phyloP scores from a whole-genome alignment of 2,329 filamentous ascomycete species.

The Paecilomyces formosus region DNA sequence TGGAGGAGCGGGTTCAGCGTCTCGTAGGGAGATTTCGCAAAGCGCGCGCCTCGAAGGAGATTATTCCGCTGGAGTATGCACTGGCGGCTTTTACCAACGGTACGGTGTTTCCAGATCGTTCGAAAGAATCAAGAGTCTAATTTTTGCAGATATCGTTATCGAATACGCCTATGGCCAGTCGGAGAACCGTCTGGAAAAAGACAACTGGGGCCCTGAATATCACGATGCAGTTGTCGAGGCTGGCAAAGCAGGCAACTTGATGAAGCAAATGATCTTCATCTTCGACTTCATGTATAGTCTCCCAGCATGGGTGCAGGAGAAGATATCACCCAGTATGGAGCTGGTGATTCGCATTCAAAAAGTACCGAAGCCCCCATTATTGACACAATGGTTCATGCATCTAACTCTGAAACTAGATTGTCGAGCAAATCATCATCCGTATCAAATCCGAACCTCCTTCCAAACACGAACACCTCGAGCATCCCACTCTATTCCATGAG shows the following conservation, averaged over 20 bases:
- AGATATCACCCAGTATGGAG: background rate
- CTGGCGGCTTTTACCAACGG: slow-evolving; percentile 15
- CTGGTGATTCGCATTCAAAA: background rate
- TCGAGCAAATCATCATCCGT: slow-evolving; percentile 8
- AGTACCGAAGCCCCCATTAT: background rate
- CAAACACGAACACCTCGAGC: slow-evolving; percentile 5
- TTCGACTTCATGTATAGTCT: background rate
- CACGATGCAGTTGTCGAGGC: slow-evolving; percentile 7
- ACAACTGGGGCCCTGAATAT: slow-evolving; percentile 8
- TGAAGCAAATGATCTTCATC: background rate
- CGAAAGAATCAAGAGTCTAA: slow-evolving; percentile 1
- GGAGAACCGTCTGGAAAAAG: slow-evolving; percentile 13
- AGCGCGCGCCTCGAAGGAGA: background rate
- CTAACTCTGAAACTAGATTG: background rate
- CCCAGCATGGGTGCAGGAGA: background rate
- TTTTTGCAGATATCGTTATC: slow-evolving; percentile 21
- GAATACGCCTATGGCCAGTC: slow-evolving; percentile 18
- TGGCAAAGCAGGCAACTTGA: slow-evolving; percentile 9
- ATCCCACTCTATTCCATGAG: slow-evolving; percentile 18
- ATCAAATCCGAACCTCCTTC: slow-evolving; percentile 7
- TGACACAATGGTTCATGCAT: background rate
- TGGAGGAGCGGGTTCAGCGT: background rate
- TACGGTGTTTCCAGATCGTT: slow-evolving; percentile 10
- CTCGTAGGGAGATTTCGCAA: background rate
- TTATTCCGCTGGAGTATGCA: slow-evolving; percentile 2